Evolutionary conservation across 805 yeast genomes (phyloP).

Genomic region (Teunomyces aglyptinius): DNA sequence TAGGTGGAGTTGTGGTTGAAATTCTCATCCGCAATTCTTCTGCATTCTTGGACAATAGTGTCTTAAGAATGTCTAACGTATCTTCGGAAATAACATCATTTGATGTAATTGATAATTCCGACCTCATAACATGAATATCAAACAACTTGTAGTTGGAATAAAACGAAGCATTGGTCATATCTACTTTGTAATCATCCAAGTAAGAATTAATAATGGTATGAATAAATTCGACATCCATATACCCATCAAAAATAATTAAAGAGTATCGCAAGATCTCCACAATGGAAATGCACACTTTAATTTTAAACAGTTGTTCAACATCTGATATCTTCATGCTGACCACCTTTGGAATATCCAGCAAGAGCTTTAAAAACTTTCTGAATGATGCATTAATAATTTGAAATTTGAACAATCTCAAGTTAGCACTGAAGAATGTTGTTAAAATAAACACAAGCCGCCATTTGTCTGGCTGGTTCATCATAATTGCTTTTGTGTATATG

Average conservation of each 20-base stretch:
- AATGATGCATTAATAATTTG: conserved; percentile 18
- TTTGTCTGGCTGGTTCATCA: conserved; percentile 16
- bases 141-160: conserved; percentile 7
- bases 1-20: neutral
- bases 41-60: conserved; percentile 1
- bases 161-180: neutral
- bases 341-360: conserved; percentile 17
- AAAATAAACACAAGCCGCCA: conserved; percentile 31
- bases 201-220: conserved; percentile 8
- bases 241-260: conserved; percentile 31
- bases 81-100: neutral
- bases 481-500: conserved; percentile 25
- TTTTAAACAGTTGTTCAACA: conserved; percentile 4
- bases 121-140: conserved; percentile 10
- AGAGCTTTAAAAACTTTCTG: conserved; percentile 22
- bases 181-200: conserved; percentile 3
- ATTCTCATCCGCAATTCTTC: neutral
- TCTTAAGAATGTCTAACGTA: neutral
- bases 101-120: conserved; percentile 1
- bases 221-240: conserved; percentile 23
- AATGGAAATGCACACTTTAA: conserved; percentile 7
- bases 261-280: conserved; percentile 18
- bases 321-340: conserved; percentile 5
- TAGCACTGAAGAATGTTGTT: conserved; percentile 17
- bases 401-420: conserved; percentile 19